A percentile compares a stretch with the other conserved stretches of the same genome.
phyloP scores from a whole-genome alignment of 306 rosid species.

The Leucaena leucocephala region DNA sequence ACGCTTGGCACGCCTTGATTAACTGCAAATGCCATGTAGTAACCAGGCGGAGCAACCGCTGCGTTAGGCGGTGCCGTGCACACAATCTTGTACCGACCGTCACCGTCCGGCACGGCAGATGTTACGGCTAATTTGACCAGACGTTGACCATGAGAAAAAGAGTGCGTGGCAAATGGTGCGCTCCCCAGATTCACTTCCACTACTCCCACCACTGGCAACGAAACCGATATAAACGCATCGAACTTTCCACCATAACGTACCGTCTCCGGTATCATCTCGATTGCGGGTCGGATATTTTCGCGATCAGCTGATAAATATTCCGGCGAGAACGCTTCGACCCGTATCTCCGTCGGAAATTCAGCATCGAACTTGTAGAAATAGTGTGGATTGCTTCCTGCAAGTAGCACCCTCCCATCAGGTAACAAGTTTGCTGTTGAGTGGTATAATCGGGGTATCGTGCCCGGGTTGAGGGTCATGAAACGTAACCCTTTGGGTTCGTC shows the following conservation, averaged over 20 bases:
- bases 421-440: slow-evolving; percentile 82
- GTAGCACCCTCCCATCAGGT: slow-evolving; percentile 72
- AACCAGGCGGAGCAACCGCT: slow-evolving; percentile 82
- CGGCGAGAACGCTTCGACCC: slow-evolving; percentile 82
- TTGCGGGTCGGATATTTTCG: slow-evolving; percentile 65
- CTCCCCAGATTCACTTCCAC: slow-evolving; percentile 72
- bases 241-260: slow-evolving; percentile 60
- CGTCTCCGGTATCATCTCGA: slow-evolving; percentile 55
- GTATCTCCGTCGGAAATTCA: slow-evolving; percentile 69
- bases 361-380: slow-evolving; percentile 54
- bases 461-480: slow-evolving; percentile 80
- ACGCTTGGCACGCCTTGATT: slow-evolving; percentile 93
- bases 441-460: slow-evolving; percentile 74
- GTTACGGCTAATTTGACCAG: slow-evolving; percentile 69
- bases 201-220: slow-evolving; percentile 68
- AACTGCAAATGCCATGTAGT: slow-evolving; percentile 83
- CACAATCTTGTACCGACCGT: slow-evolving; percentile 48
- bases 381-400: slow-evolving; percentile 88
- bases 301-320: slow-evolving; percentile 66
- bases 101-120: slow-evolving; percentile 48
- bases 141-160: slow-evolving; percentile 89
- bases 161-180: slow-evolving; percentile 87
- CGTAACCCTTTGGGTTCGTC: slow-evolving; percentile 75
- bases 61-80: slow-evolving; percentile 74
- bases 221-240: slow-evolving; percentile 59